A percentile compares a stretch with the other conserved stretches of the same genome.
These are phyloP conservation scores for Pelagomonas calceolata DNA, from an alignment of 108 stramenopile species.

Conservation along the genomic window DNA sequence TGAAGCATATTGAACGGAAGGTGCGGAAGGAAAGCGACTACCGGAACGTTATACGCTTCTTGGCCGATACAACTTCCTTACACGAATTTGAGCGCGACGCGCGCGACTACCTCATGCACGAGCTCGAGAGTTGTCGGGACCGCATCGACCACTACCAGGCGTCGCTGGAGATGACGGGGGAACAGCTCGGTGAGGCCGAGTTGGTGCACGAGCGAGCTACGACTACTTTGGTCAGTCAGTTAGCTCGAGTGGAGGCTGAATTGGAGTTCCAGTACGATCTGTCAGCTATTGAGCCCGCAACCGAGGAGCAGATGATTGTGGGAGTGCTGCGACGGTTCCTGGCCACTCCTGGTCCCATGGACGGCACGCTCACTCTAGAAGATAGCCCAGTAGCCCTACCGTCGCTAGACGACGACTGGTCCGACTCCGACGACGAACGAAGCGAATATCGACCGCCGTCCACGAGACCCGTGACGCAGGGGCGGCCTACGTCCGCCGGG, in stretches of 20 bases:
- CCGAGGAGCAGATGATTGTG: background rate
- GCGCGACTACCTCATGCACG: slow-evolving; percentile 2
- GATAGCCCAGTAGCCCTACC: background rate
- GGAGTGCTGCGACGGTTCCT: background rate
- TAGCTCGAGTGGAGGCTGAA: background rate
- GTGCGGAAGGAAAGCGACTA: background rate
- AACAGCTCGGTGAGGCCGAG: background rate
- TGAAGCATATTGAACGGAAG: background rate
- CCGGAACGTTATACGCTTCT: background rate
- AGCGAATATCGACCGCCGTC: too few species aligned
- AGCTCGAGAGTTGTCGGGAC: background rate
- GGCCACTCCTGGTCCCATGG: background rate
- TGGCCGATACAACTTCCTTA: background rate
- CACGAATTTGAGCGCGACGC: background rate
- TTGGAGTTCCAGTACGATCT: background rate
- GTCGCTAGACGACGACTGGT: background rate
- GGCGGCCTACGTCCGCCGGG: too few species aligned
- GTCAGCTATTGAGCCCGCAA: background rate
- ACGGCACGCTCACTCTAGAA: background rate
- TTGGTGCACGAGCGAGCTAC: background rate
- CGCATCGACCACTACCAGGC: background rate
- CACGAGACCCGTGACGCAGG: too few species aligned
- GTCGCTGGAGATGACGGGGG: background rate
- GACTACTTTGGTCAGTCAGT: background rate
- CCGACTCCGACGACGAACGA: background rate